A percentile compares a stretch with the other conserved stretches of the same genome.
These are phyloP conservation scores for Flammula alnicola DNA, from an alignment of 1,284 basidiomycete species.

Conservation along the genomic window DNA sequence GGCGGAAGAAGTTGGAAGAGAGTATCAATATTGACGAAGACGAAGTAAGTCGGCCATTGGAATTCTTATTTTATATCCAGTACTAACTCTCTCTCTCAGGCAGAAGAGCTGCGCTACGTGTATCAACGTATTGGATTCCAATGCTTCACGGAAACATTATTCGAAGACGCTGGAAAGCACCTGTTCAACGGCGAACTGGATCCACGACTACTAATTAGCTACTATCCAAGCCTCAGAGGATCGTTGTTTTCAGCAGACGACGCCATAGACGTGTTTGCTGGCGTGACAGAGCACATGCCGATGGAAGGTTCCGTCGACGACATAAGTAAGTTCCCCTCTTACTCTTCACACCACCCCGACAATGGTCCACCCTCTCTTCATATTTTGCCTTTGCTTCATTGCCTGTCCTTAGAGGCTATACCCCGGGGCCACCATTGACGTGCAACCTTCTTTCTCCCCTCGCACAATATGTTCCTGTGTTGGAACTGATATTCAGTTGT, in stretches of 20 bases:
- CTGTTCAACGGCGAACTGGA: conserved; percentile 76
- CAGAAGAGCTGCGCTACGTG: conserved; percentile 72
- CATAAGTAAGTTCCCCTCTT: conserved; percentile 64
- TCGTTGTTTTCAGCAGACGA: conserved; percentile 54
- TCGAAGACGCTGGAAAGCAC: conserved; percentile 77
- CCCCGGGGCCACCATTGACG: conserved; percentile 33
- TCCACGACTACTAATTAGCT: conserved; percentile 75
- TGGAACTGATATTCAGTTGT: conserved; percentile 77
- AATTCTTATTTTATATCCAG: not conserved
- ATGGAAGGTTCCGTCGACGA: conserved; percentile 48
- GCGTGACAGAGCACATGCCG: conserved; percentile 70
- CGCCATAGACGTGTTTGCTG: conserved; percentile 62
- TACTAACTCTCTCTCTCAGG: conserved; percentile 38
- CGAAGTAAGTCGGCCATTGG: conserved; percentile 43
- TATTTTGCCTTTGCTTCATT: conserved; percentile 27
- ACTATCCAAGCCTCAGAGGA: conserved; percentile 74
- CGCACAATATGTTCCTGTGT: conserved; percentile 37
- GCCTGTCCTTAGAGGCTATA: conserved; percentile 26
- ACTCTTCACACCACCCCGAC: conserved; percentile 4
- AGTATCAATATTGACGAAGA: conserved; percentile 53
- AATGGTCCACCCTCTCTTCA: too few species aligned
- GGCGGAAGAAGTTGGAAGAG: conserved; percentile 58
- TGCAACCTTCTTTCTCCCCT: conserved; percentile 26
- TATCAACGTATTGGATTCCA: conserved; percentile 80
- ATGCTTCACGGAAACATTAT: conserved; percentile 71